Evolutionary conservation across 2,329 filamentous ascomycete genomes (phyloP).

Genomic region (Penicillium sp.): DNA sequence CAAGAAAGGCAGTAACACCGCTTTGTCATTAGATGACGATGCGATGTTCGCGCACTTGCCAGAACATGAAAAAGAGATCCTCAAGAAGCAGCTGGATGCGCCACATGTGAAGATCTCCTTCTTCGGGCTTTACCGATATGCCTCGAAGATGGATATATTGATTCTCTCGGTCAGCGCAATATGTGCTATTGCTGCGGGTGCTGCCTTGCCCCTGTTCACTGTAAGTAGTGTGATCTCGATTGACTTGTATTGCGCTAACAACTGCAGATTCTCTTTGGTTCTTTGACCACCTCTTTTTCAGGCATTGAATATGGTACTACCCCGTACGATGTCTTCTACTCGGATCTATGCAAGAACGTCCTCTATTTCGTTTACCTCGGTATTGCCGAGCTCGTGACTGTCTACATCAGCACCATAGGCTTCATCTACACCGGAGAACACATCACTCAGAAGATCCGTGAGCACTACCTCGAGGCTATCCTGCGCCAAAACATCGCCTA

Average conservation of each 20-base stretch:
- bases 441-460: conserved; percentile 73
- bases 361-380: conserved; percentile 85
- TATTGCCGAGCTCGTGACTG: conserved; percentile 73
- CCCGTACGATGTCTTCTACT: conserved; percentile 56
- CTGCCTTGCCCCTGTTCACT: conserved; percentile 76
- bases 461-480: conserved; percentile 79
- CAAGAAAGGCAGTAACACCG: conserved; percentile 33
- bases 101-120: conserved; percentile 64
- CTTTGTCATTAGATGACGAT: conserved; percentile 43
- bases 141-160: conserved; percentile 61
- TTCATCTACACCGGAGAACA: conserved; percentile 88
- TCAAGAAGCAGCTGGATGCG: conserved; percentile 66
- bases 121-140: conserved; percentile 67
- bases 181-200: conserved; percentile 68
- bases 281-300: conserved; percentile 70
- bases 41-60: conserved; percentile 63
- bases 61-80: conserved; percentile 62
- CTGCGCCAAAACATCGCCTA: conserved; percentile 87
- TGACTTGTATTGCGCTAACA: not conserved
- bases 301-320: conserved; percentile 55
- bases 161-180: conserved; percentile 62
- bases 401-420: conserved; percentile 77
- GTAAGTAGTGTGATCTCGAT: conserved; percentile 39
- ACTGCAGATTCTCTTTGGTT: conserved; percentile 65
- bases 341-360: conserved; percentile 61